Percentiles rank a stretch among this genome's conserved stretches.
phyloP scores from a whole-genome alignment of 2,329 filamentous ascomycete genomes.

The Aschersonia sp. region DNA sequence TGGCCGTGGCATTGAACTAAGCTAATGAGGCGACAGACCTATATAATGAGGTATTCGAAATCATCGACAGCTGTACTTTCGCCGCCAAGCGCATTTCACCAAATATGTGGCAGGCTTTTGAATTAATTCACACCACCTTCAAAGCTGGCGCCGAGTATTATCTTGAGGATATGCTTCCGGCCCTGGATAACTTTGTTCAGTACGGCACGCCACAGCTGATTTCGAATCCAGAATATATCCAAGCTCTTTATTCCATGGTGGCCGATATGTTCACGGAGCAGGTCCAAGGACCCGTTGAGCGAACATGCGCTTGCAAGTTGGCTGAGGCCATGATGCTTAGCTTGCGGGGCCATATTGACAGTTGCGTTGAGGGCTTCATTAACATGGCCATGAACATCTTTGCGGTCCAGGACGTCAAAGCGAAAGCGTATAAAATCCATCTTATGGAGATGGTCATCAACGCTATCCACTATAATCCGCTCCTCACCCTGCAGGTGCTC shows the following conservation, averaged over 20 bases:
- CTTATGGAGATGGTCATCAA: conserved; percentile 99
- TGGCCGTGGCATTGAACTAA: not conserved
- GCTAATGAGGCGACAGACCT: conserved; percentile 41
- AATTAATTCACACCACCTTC: conserved; percentile 91
- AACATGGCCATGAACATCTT: conserved; percentile 78
- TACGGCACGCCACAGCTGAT: conserved; percentile 72
- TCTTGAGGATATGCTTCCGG: conserved; percentile 95
- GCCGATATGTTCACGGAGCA: conserved; percentile 85
- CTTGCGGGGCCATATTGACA: conserved; percentile 74
- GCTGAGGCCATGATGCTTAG: conserved; percentile 96
- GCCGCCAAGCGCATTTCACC: conserved; percentile 89
- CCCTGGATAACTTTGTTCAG: conserved; percentile 93
- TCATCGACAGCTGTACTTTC: conserved; percentile 98
- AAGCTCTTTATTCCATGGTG: conserved; percentile 86
- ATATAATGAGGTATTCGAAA: conserved; percentile 97
- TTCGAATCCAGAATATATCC: conserved; percentile 73
- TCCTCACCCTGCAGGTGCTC: conserved; percentile 71
- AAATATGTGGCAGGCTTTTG: conserved; percentile 98
- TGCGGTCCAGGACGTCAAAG: conserved; percentile 59
- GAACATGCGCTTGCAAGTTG: conserved; percentile 94
- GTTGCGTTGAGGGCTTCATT: conserved; percentile 79
- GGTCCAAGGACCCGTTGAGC: conserved; percentile 84
- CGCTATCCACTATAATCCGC: conserved; percentile 90
- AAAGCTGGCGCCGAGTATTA: conserved; percentile 95
- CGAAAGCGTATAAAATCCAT: conserved; percentile 90